phyloP scores from a whole-genome alignment of 1,284 basidiomycete species.

The Lentinula novae-zelandiae region DNA sequence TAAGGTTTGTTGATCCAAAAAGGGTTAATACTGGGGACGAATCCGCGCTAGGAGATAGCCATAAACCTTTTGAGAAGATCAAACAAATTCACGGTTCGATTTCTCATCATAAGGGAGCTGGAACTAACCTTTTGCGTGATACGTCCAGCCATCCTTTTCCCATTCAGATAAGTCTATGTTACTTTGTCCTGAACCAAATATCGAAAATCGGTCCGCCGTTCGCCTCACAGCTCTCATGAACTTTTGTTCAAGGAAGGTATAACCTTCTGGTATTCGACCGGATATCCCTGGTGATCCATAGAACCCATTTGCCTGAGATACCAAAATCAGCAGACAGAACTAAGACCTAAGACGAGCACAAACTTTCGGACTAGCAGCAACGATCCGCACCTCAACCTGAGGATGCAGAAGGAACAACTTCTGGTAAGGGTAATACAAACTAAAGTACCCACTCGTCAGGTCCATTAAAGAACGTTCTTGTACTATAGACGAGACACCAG shows the following conservation, averaged over 20 bases:
- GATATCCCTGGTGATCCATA: slow-evolving; percentile 87
- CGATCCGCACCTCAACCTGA: slow-evolving; percentile 65
- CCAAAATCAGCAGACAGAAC: neutral
- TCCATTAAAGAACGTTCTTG: slow-evolving; percentile 49
- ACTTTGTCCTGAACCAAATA: slow-evolving; percentile 34
- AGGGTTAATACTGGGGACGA: slow-evolving; percentile 73
- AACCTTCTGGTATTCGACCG: slow-evolving; percentile 91
- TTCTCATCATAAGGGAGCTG: neutral
- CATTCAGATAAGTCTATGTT: slow-evolving; percentile 83
- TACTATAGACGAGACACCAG: slow-evolving; percentile 5
- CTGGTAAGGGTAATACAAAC: slow-evolving; percentile 82
- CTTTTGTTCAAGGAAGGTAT: slow-evolving; percentile 82
- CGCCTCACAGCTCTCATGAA: slow-evolving; percentile 73
- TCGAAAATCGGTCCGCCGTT: slow-evolving; percentile 34
- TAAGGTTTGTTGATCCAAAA: slow-evolving; percentile 95
- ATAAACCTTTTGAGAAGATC: slow-evolving; percentile 59
- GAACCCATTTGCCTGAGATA: slow-evolving; percentile 87
- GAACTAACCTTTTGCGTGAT: slow-evolving; percentile 89
- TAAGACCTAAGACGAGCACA: slow-evolving; percentile 13
- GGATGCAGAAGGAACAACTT: slow-evolving; percentile 58
- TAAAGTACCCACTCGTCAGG: slow-evolving; percentile 95
- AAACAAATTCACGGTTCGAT: neutral
- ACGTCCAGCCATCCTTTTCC: slow-evolving; percentile 93
- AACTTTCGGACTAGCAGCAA: slow-evolving; percentile 87
- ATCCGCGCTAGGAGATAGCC: slow-evolving; percentile 64